Evolutionary conservation across 441 rosid genomes (phyloP).

Genomic region (Euphorbia schlechtendalii): DNA sequence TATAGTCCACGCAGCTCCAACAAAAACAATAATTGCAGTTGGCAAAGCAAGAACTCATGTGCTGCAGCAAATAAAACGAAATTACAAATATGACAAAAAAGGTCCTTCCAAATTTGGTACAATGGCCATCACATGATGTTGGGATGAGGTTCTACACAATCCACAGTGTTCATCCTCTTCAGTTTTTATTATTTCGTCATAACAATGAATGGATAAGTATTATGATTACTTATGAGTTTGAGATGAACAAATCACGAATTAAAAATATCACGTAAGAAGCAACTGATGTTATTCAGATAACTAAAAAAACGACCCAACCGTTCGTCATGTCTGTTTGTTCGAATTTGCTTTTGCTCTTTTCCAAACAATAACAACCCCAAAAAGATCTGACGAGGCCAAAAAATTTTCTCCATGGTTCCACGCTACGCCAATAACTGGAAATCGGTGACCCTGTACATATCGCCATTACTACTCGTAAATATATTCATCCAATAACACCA

Average conservation of each 20-base stretch:
- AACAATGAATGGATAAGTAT: neutral
- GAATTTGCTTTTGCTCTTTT: constrained; percentile 70
- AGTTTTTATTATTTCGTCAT: neutral
- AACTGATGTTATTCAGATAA: neutral
- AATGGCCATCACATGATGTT: no score
- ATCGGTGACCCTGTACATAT: constrained; percentile 80
- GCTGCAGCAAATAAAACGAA: no score
- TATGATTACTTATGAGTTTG: neutral
- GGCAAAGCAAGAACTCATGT: no score
- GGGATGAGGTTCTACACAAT: no score
- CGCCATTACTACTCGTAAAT: neutral
- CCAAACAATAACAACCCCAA: constrained; percentile 92
- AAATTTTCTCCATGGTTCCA: constrained; percentile 97
- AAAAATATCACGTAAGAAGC: neutral
- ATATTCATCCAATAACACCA: neutral
- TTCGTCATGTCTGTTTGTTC: constrained; percentile 12
- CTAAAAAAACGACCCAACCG: constrained; percentile 11
- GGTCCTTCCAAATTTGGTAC: no score
- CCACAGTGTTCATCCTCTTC: neutral
- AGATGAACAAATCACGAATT: neutral
- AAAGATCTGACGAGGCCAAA: constrained; percentile 85
- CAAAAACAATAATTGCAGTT: no score
- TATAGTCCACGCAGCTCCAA: no score
- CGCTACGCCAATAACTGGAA: constrained; percentile 75
- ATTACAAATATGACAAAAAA: no score